phyloP scores from a whole-genome alignment of 2,329 filamentous ascomycete genomes.

The Verticillium longisporum region DNA sequence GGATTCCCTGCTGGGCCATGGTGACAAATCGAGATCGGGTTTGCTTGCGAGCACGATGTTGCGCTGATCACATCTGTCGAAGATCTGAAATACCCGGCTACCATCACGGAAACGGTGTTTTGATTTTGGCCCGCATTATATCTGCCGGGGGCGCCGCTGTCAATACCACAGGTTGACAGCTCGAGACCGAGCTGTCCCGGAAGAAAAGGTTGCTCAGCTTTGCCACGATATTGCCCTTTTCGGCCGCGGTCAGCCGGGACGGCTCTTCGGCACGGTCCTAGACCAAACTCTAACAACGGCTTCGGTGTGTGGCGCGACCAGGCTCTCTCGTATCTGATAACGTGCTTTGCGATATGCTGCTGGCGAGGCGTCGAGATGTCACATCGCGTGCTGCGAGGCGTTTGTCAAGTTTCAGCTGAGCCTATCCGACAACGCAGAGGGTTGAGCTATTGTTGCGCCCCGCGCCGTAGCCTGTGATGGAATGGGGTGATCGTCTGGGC shows the following conservation, averaged over 20 bases:
- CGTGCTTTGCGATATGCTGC: neutral
- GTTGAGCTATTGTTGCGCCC: no score
- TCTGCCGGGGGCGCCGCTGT: neutral
- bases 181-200: no score
- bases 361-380: neutral
- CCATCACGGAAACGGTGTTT: no score
- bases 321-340: neutral
- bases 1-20: no score
- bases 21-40: no score
- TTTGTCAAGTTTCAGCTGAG: neutral
- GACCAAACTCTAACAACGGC: neutral
- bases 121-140: no score
- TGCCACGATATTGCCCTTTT: neutral
- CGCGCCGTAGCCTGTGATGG: no score
- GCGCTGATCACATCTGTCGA: no score
- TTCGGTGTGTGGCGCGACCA: neutral
- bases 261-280: neutral
- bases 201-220: neutral
- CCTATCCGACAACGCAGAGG: neutral
- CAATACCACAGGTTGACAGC: neutral
- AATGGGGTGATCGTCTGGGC: no score
- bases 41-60: no score
- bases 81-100: no score
- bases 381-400: neutral
- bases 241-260: neutral